These are phyloP conservation scores for Trichoderma harzianum DNA, from an alignment of 2,329 filamentous ascomycete species.

Conservation along the genomic window DNA sequence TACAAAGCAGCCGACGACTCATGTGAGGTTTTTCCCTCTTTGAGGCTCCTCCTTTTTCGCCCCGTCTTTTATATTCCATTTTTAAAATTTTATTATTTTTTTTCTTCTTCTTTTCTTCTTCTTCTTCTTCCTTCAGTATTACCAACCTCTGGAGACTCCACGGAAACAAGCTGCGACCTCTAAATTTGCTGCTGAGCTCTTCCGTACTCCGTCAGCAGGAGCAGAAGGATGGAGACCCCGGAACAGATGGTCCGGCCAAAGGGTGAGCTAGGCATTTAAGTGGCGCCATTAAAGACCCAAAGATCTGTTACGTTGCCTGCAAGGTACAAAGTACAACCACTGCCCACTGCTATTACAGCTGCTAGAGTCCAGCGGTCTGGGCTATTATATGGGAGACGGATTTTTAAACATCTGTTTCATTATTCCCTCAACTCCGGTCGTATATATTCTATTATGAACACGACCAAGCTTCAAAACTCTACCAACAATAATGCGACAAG, in stretches of 20 bases:
- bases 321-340: background rate
- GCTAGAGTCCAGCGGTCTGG: background rate
- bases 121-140: background rate
- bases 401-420: background rate
- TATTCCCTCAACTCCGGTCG: background rate
- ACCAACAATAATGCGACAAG: background rate
- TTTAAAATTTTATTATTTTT: background rate
- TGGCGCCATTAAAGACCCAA: background rate
- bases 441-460: background rate
- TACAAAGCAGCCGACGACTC: background rate
- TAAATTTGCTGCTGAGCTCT: background rate
- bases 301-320: background rate
- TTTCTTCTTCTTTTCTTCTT: background rate
- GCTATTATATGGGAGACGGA: background rate
- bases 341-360: too few species aligned
- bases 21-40: background rate
- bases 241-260: slow-evolving; percentile 1
- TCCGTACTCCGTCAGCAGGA: background rate
- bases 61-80: background rate
- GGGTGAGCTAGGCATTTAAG: background rate
- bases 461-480: background rate
- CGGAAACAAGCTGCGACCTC: background rate
- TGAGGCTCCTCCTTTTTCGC: background rate
- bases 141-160: background rate
- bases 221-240: background rate